Evolutionary conservation across 2,329 filamentous ascomycete species (phyloP).

Genomic region (Penicillium brasilianum): DNA sequence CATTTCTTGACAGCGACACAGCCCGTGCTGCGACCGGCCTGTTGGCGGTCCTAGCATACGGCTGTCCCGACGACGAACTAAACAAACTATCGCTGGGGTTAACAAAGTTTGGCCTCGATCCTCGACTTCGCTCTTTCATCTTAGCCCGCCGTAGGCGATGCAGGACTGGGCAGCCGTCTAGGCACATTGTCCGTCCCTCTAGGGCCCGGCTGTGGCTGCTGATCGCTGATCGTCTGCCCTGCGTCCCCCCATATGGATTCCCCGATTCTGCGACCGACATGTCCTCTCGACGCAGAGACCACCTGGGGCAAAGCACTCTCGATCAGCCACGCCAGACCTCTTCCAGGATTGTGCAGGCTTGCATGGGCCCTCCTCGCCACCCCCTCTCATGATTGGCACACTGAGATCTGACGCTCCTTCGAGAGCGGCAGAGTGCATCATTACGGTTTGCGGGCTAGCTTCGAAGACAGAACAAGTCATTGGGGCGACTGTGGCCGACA

Average conservation of each 20-base stretch:
- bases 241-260: constrained; percentile 14
- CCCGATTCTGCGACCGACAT: constrained; percentile 21
- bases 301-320: constrained; percentile 15
- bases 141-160: constrained; percentile 13
- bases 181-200: constrained; percentile 24
- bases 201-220: constrained; percentile 30
- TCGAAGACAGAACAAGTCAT: neutral
- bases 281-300: constrained; percentile 15
- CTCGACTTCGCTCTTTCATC: constrained; percentile 1
- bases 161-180: constrained; percentile 19
- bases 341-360: neutral
- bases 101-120: constrained; percentile 2
- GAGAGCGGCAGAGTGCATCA: constrained; percentile 15
- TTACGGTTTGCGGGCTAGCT: constrained; percentile 20
- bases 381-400: constrained; percentile 18
- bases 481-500: neutral
- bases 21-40: neutral
- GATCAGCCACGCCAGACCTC: constrained; percentile 5
- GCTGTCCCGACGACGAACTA: constrained; percentile 4
- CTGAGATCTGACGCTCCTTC: constrained; percentile 23
- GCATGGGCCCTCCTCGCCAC: neutral
- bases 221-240: constrained; percentile 26
- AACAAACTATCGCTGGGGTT: neutral
- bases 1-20: constrained; percentile 10
- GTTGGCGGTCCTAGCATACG: constrained; percentile 1